Evolutionary conservation across 1,284 basidiomycete species (phyloP).

Genomic region (Ganoderma sinense): DNA sequence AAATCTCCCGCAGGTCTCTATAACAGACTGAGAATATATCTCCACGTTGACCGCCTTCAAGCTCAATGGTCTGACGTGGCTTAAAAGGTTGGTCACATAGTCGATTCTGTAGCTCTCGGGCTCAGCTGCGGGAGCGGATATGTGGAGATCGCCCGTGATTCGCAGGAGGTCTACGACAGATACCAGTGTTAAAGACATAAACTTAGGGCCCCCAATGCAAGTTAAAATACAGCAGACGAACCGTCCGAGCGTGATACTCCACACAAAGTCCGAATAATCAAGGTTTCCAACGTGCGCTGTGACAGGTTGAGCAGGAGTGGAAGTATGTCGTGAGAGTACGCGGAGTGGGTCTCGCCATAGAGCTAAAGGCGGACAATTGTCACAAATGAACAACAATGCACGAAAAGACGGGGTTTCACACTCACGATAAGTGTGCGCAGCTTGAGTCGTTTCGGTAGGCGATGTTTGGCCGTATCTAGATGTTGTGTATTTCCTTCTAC

Average conservation of each 20-base stretch:
- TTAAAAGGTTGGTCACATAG: not conserved
- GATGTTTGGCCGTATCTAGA: not conserved
- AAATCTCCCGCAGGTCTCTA: not conserved
- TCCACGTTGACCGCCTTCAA: not conserved
- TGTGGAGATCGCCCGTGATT: not conserved
- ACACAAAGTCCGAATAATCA: not conserved
- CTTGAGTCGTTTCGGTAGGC: not conserved
- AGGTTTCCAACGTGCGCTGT: not conserved
- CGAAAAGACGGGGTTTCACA: not conserved
- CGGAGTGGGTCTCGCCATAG: not conserved
- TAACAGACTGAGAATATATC: not conserved
- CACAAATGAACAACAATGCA: not conserved
- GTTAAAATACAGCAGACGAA: not conserved
- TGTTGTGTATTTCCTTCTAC: not conserved
- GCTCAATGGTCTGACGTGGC: not conserved
- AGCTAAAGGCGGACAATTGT: not conserved
- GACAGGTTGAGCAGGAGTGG: not conserved
- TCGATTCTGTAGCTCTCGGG: not conserved
- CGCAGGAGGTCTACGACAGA: too few species aligned
- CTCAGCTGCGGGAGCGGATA: not conserved
- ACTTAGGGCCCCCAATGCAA: not conserved
- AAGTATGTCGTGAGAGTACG: not conserved
- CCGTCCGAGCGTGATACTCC: not conserved
- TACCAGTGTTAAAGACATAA: too few species aligned
- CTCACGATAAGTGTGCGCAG: not conserved